A percentile compares a stretch with the other conserved stretches of the same genome.
These are phyloP conservation scores for Hyphopichia buzzinii DNA, from an alignment of 1,139 yeast genomes.

Conservation along the genomic window DNA sequence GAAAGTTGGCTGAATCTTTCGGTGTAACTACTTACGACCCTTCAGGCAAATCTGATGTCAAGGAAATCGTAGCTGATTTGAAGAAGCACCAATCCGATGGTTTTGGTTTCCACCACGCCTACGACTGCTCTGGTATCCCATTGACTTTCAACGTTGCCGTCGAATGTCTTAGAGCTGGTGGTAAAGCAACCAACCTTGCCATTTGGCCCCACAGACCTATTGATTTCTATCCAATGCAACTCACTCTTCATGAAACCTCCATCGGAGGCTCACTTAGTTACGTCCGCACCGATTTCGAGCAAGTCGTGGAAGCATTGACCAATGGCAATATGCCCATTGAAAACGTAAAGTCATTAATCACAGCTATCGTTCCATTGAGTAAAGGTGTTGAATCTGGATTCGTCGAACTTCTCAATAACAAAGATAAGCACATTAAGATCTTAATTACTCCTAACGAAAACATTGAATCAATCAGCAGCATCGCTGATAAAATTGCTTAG, in stretches of 20 bases:
- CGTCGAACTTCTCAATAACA: conserved; percentile 37
- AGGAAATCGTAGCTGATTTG: conserved; percentile 29
- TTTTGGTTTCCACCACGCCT: conserved; percentile 55
- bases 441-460: conserved; percentile 35
- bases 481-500: conserved; percentile 1
- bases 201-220: conserved; percentile 44
- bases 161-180: conserved; percentile 53
- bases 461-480: conserved; percentile 1
- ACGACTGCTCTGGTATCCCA: conserved; percentile 63
- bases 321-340: conserved; percentile 37
- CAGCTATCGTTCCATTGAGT: conserved; percentile 39
- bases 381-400: conserved; percentile 47
- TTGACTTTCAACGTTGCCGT: conserved; percentile 53
- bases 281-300: conserved; percentile 44
- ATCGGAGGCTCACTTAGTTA: conserved; percentile 51
- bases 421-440: conserved; percentile 46
- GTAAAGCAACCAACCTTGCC: conserved; percentile 64
- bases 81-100: conserved; percentile 41
- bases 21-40: conserved; percentile 51
- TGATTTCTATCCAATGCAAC: conserved; percentile 43
- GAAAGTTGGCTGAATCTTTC: conserved; percentile 49
- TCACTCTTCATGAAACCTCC: conserved; percentile 41
- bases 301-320: conserved; percentile 45
- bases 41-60: conserved; percentile 14
- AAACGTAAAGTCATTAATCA: conserved; percentile 37